These are phyloP conservation scores for Pythium rishiriense DNA, from an alignment of 352 stramenopile genomes.

Conservation along the genomic window DNA sequence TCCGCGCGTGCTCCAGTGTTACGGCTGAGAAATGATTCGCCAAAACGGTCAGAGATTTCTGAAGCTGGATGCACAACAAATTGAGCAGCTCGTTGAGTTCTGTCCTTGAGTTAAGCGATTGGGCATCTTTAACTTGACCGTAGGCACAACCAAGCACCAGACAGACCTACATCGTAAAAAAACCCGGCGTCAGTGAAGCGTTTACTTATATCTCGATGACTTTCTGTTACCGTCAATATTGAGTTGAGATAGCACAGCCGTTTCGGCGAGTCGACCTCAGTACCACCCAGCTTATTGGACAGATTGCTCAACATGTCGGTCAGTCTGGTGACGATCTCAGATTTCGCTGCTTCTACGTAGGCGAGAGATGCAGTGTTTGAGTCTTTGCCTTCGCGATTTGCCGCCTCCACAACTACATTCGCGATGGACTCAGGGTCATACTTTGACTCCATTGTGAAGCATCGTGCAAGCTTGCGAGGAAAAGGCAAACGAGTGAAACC, in stretches of 20 bases:
- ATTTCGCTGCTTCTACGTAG: conserved; percentile 5
- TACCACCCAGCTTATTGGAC: conserved; percentile 33
- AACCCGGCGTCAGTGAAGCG: no score
- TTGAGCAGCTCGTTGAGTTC: neutral
- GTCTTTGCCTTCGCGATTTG: neutral
- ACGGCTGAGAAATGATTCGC: conserved; percentile 47
- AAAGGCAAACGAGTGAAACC: conserved; percentile 14
- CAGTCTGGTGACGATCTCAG: conserved; percentile 22
- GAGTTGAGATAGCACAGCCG: conserved; percentile 23
- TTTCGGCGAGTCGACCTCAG: conserved; percentile 28
- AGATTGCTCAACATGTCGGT: conserved; percentile 43
- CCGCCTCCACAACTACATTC: neutral
- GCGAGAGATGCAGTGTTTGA: neutral
- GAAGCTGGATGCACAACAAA: conserved; percentile 12
- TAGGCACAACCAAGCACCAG: conserved; percentile 19
- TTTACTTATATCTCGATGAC: conserved; percentile 7
- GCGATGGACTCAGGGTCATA: neutral
- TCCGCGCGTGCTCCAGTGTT: conserved; percentile 39
- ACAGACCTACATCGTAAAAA: conserved; percentile 20
- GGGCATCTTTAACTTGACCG: conserved; percentile 18
- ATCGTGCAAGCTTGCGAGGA: conserved; percentile 5
- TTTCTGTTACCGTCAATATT: conserved; percentile 34
- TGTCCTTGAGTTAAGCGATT: neutral
- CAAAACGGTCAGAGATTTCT: conserved; percentile 50
- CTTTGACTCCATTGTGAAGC: neutral